Base-by-base conservation (phyloP, 2,329 filamentous ascomycete species). In the Aspergillus ruber region DNA sequence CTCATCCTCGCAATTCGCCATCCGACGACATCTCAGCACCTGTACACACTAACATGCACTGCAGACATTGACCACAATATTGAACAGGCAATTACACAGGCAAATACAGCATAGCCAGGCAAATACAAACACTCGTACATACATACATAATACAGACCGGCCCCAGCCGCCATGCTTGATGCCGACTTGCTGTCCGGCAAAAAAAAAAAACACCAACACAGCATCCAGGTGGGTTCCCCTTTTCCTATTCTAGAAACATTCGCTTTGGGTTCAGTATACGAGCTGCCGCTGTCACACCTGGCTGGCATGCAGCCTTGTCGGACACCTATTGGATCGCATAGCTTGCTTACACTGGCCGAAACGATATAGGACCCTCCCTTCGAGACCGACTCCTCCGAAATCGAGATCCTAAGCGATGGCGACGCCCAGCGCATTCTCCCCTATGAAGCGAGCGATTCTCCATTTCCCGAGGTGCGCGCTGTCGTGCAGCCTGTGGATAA, bases 401-500 rank as follows among this genome's bases (percentile, higher is more conserved):
- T 54, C 18, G 52, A 44, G 38, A 49, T 66, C 27, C 58, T 68
- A 17, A 56, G 54, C 32, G 66, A 68, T 47, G 48, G 53, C 17
- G 64, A 66, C 53, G 65, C 63, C 21, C 56, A 61, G 18, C 49
- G 61, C 44, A 57, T 61, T 25, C 58, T 69, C 18, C 59, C 64
- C 6, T 68, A 65, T 44, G 65, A 68, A 27, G 66, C 63, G 12
- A 58, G 65, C 23, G 58, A 69, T 47, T 69, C 66, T n/a, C 66
- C 66, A 2, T 69, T 64, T 42, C 66, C 65, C 1, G 66, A 69
- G 50, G 66, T 69, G 25, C 66, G 66, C 43, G 66, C 66, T 6
- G 66, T 68, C 38, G 59, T 69, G 15, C 56, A 53, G 21, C 63
- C 66, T 1, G 56, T 59, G 25, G 58, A 69, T 49, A 64, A 69